phyloP scores from a whole-genome alignment of 495 filamentous ascomycete species.

The Trichocladium antarcticum region DNA sequence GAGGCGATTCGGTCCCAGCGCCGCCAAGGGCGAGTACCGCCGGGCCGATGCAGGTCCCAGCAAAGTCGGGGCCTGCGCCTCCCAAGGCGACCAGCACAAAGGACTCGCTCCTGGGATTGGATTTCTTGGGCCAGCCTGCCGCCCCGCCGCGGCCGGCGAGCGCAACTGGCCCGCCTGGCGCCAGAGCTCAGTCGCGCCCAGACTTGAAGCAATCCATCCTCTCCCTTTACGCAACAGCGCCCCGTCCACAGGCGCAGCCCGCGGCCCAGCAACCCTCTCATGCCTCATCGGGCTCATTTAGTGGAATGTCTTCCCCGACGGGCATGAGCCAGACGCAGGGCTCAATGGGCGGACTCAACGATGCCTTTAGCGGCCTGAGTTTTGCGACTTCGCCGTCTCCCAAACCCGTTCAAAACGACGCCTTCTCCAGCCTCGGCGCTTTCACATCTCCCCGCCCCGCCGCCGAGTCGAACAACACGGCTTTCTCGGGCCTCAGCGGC shows the following conservation, averaged over 20 bases:
- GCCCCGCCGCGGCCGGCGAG: slow-evolving; percentile 62
- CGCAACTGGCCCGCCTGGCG: slow-evolving; percentile 49
- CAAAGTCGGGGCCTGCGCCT: slow-evolving; percentile 52
- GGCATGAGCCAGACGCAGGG: slow-evolving; percentile 32
- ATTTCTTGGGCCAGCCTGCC: slow-evolving; percentile 72
- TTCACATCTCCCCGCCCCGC: slow-evolving; percentile 45
- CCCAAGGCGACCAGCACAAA: slow-evolving; percentile 45
- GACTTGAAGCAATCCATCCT: slow-evolving; percentile 96
- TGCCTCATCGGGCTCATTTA: slow-evolving; percentile 29
- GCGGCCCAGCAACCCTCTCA: slow-evolving; percentile 42
- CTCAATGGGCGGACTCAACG: slow-evolving; percentile 64
- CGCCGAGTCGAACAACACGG: slow-evolving; percentile 44
- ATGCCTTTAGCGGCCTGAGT: slow-evolving; percentile 77
- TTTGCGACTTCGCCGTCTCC: slow-evolving; percentile 51
- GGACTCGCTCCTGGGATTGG: slow-evolving; percentile 86
- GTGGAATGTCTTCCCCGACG: slow-evolving; percentile 47
- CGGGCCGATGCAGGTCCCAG: slow-evolving; percentile 53
- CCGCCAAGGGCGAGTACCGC: slow-evolving; percentile 45
- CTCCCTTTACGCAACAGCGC: slow-evolving; percentile 83
- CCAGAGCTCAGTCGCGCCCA: slow-evolving; percentile 61
- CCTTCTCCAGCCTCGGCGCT: slow-evolving; percentile 63
- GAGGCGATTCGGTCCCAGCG: slow-evolving; percentile 28
- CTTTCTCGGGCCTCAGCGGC: slow-evolving; percentile 45
- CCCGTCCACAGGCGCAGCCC: slow-evolving; percentile 50
- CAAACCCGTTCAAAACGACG: slow-evolving; percentile 43